Conservation (phyloP, 371 early-diverging fungal species). For the Circinella minor region DNA sequence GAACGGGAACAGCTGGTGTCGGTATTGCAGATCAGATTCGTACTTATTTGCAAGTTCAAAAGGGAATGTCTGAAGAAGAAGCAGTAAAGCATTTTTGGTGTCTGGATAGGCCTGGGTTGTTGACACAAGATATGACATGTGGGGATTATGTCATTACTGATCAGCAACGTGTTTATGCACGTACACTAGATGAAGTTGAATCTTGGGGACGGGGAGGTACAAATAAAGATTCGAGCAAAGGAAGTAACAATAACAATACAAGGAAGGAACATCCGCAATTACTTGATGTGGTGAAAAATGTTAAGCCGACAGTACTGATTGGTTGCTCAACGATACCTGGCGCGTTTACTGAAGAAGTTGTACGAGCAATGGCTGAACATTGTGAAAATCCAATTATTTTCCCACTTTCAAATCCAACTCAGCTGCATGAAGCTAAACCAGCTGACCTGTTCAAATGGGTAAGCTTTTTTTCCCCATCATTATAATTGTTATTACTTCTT, state of each 20-base stretch:
- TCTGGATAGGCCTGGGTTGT: conserved; percentile 32
- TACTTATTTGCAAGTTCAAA: conserved; percentile 14
- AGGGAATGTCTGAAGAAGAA: conserved; percentile 9
- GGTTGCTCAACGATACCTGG: conserved; percentile 35
- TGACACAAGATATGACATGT: conserved; percentile 16
- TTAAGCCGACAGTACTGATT: conserved; percentile 35
- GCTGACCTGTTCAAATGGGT: conserved; percentile 21
- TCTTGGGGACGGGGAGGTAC: conserved; percentile 12
- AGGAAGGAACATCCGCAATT: conserved; percentile 4
- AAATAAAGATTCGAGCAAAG: too few relatives aligned
- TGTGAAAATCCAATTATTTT: conserved; percentile 33
- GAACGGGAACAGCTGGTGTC: conserved; percentile 41
- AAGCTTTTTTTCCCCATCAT: neutral
- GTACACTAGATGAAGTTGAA: conserved; percentile 5
- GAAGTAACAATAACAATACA: too few relatives aligned
- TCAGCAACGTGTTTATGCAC: conserved; percentile 19
- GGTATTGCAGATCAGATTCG: conserved; percentile 29
- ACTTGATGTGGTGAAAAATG: conserved; percentile 30
- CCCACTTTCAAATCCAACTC: conserved; percentile 40
- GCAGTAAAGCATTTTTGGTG: conserved; percentile 25
- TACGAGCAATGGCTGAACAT: conserved; percentile 28
- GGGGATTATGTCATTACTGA: conserved; percentile 12
- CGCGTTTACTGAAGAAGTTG: conserved; percentile 31
- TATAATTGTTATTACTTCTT: too few relatives aligned
- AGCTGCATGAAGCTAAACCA: conserved; percentile 22